phyloP scores from a whole-genome alignment of 352 stramenopile species.

The Globisporangium takayamanum region DNA sequence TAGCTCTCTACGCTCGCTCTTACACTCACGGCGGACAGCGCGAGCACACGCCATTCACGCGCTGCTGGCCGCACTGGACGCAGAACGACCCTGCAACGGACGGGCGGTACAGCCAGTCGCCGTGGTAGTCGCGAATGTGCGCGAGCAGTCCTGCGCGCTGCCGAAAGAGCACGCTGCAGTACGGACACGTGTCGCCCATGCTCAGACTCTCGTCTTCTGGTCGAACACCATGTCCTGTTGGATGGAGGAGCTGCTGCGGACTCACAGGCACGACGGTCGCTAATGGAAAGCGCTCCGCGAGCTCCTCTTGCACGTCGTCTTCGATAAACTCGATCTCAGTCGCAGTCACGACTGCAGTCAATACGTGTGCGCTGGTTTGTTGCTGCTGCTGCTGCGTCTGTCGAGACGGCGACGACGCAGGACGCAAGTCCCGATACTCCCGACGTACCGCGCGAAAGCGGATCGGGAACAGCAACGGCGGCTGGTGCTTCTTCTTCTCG shows the following conservation, averaged over 20 bases:
- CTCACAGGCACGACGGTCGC: slow-evolving; percentile 16
- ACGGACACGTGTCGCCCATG: slow-evolving; percentile 40
- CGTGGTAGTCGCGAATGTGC: slow-evolving; percentile 50
- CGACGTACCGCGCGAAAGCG: slow-evolving; percentile 40
- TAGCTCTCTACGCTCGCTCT: not conserved
- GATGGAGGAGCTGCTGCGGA: not conserved
- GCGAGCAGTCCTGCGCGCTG: slow-evolving; percentile 29
- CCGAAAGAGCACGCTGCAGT: slow-evolving; percentile 39
- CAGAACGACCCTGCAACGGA: slow-evolving; percentile 46
- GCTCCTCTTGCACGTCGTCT: slow-evolving; percentile 30
- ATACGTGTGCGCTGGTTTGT: not conserved
- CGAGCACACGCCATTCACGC: slow-evolving; percentile 31
- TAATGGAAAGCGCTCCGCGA: slow-evolving; percentile 28
- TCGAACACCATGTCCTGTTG: not conserved
- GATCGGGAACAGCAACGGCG: slow-evolving; percentile 53
- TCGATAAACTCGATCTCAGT: slow-evolving; percentile 50
- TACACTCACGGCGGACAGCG: slow-evolving; percentile 19
- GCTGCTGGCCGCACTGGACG: slow-evolving; percentile 36
- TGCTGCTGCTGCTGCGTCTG: slow-evolving; percentile 6
- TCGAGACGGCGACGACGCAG: slow-evolving; percentile 6
- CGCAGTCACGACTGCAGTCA: slow-evolving; percentile 40
- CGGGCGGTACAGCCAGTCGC: slow-evolving; percentile 44
- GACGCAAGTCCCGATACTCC: slow-evolving; percentile 26
- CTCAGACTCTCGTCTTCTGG: slow-evolving; percentile 25
- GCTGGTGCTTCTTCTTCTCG: slow-evolving; percentile 62